phyloP scores from a whole-genome alignment of 805 yeast genomes.

The Ogataea paraovalis region DNA sequence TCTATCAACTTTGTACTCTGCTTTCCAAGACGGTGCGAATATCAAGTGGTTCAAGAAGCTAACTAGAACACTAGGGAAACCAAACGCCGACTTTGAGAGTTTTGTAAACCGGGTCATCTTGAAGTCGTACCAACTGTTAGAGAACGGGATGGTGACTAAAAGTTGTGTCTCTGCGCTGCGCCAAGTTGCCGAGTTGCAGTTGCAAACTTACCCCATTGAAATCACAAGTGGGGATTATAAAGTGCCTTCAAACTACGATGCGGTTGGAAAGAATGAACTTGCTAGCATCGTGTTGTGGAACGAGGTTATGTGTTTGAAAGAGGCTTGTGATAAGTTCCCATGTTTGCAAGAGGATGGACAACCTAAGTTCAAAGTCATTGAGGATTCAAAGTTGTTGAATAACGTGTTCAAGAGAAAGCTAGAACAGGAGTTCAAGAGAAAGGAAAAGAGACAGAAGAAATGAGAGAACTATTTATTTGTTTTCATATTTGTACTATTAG shows the following conservation, averaged over 20 bases:
- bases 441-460: conserved; percentile 26
- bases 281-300: conserved; percentile 53
- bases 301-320: conserved; percentile 50
- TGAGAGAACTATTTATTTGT: conserved; percentile 2
- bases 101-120: conserved; percentile 47
- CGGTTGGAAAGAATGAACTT: conserved; percentile 35
- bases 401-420: conserved; percentile 53
- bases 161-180: conserved; percentile 27
- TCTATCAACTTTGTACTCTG: conserved; percentile 36
- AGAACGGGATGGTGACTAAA: conserved; percentile 45
- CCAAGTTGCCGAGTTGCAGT: conserved; percentile 32
- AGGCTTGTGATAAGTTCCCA: conserved; percentile 29
- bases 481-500: not conserved
- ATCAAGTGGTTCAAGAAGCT: conserved; percentile 31
- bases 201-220: conserved; percentile 45
- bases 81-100: conserved; percentile 25
- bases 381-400: conserved; percentile 55
- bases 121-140: conserved; percentile 60
- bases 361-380: conserved; percentile 39
- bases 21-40: conserved; percentile 28
- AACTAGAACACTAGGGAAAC: conserved; percentile 13
- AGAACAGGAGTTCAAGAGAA: conserved; percentile 24
- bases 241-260: conserved; percentile 14
- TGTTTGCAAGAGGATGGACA: conserved; percentile 17
- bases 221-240: conserved; percentile 10